Evolutionary conservation across 2,329 filamentous ascomycete species (phyloP).

Genomic region (Aspergillus pseudonomiae): DNA sequence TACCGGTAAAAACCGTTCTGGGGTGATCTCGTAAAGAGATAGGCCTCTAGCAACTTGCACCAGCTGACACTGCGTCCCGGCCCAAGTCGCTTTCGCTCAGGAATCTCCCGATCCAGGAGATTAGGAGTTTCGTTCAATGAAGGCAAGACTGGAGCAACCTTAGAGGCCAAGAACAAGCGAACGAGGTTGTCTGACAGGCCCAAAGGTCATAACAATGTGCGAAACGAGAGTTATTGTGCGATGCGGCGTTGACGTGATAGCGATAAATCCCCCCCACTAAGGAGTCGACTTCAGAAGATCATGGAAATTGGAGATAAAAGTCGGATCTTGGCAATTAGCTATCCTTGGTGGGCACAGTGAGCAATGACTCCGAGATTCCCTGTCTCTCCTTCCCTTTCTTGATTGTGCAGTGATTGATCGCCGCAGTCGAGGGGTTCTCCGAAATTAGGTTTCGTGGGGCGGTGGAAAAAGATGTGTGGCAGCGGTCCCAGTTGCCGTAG

Average conservation of each 20-base stretch:
- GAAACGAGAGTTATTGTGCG: conserved; percentile 39
- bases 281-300: conserved; percentile 14
- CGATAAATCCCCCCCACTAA: conserved; percentile 25
- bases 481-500: not conserved
- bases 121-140: not conserved
- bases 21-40: conserved; percentile 18
- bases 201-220: conserved; percentile 36
- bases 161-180: not conserved
- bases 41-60: conserved; percentile 13
- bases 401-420: conserved; percentile 22
- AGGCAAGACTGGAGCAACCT: not conserved
- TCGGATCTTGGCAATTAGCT: not conserved
- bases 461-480: conserved; percentile 21
- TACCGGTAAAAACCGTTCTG: conserved; percentile 18
- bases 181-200: conserved; percentile 18
- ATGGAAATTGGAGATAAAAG: not conserved
- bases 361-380: conserved; percentile 4
- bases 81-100: conserved; percentile 9
- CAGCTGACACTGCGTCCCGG: conserved; percentile 13
- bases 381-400: conserved; percentile 12
- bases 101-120: not conserved
- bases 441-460: conserved; percentile 33
- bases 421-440: conserved; percentile 26
- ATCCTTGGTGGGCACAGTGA: not conserved
- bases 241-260: conserved; percentile 28